Evolutionary conservation across 371 early-diverging fungal genomes (phyloP).

Genomic region (Nematocida ironsii): DNA sequence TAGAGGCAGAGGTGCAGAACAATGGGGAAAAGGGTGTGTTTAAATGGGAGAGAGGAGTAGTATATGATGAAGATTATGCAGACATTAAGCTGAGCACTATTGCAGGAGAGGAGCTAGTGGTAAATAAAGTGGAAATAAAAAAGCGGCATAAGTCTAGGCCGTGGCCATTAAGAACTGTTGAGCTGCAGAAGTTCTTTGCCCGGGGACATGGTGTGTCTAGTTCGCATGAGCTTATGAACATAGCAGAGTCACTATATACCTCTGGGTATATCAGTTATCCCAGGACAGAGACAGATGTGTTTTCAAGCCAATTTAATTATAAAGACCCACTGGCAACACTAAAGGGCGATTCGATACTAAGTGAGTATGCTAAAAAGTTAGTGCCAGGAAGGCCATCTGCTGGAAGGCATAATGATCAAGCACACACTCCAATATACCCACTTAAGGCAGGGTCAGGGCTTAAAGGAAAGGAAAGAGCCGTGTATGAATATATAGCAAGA

Average conservation of each 20-base stretch:
- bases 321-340: conserved; percentile 64
- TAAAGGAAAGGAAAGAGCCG: conserved; percentile 72
- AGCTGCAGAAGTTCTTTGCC: conserved; percentile 71
- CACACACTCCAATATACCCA: conserved; percentile 99
- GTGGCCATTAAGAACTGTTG: conserved; percentile 75
- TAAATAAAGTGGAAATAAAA: conserved; percentile 74
- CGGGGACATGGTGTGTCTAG: conserved; percentile 70
- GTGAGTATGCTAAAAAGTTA: conserved; percentile 49
- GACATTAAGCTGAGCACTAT: conserved; percentile 20
- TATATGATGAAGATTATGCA: conserved; percentile 70
- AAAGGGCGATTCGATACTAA: conserved; percentile 54
- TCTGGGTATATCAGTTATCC: conserved; percentile 91
- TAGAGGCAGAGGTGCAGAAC: conserved; percentile 72
- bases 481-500: conserved; percentile 85
- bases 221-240: conserved; percentile 79
- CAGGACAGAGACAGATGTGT: conserved; percentile 95
- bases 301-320: conserved; percentile 76
- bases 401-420: conserved; percentile 89
- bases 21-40: conserved; percentile 55
- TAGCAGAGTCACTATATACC: conserved; percentile 67
- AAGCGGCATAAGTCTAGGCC: conserved; percentile 87
- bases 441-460: conserved; percentile 74
- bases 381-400: conserved; percentile 73
- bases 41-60: conserved; percentile 65
- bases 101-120: neutral